Evolutionary conservation across 768 basidiomycete species (phyloP).

Genomic region (Leccinum rimulosum): DNA sequence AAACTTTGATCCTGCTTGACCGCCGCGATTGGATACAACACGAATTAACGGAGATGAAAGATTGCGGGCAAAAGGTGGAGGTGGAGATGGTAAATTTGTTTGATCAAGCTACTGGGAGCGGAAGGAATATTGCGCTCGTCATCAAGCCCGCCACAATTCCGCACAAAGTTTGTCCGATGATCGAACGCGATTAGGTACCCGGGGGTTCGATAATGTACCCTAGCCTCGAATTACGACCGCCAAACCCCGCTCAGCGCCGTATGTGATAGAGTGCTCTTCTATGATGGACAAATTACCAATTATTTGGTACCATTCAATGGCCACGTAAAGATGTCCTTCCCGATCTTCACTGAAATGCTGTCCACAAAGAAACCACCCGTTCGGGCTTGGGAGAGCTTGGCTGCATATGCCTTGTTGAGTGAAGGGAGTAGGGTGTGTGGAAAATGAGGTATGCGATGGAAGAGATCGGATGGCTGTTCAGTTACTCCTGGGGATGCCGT

Average conservation of each 20-base stretch:
- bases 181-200: conserved; percentile 5
- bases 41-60: conserved; percentile 27
- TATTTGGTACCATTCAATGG: conserved; percentile 24
- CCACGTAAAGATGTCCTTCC: conserved; percentile 61
- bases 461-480: conserved; percentile 22
- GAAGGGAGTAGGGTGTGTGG: conserved; percentile 44
- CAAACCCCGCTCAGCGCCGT: conserved; percentile 7
- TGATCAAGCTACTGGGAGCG: conserved; percentile 70
- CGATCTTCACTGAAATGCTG: conserved; percentile 63
- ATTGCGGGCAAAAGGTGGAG: conserved; percentile 26
- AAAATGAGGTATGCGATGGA: conserved; percentile 51
- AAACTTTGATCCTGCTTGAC: conserved; percentile 63
- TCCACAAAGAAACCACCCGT: conserved; percentile 53
- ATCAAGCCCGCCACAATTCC: conserved; percentile 35
- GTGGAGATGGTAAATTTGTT: conserved; percentile 64
- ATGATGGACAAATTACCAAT: conserved; percentile 11
- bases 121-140: conserved; percentile 66
- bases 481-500: conserved; percentile 1
- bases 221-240: background rate
- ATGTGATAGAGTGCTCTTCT: conserved; percentile 4
- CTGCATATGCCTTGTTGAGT: conserved; percentile 50
- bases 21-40: conserved; percentile 56
- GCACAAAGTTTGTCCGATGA: conserved; percentile 1
- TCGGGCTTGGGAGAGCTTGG: conserved; percentile 38
- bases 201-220: conserved; percentile 3